Conservation (phyloP, 2,329 filamentous ascomycete species). For the Magnaporthiopsis poae region DNA sequence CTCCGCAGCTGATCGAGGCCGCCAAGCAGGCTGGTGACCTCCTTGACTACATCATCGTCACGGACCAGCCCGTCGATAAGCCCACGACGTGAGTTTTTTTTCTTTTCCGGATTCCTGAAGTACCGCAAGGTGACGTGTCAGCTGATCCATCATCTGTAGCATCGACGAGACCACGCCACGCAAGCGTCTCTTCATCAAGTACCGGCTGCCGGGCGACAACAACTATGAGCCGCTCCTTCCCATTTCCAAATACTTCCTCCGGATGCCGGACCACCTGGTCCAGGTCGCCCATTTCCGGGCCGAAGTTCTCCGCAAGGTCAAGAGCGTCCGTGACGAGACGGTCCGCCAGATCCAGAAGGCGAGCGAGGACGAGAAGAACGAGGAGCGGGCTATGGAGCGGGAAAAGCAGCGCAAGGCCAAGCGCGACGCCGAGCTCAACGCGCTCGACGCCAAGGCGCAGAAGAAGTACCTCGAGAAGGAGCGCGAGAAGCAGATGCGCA, state of each 20-base stretch:
- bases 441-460: slow-evolving; percentile 71
- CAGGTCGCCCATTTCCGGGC: slow-evolving; percentile 73
- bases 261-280: slow-evolving; percentile 74
- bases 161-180: slow-evolving; percentile 73
- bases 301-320: slow-evolving; percentile 79
- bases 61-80: slow-evolving; percentile 80
- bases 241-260: slow-evolving; percentile 72
- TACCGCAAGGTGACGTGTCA: not conserved
- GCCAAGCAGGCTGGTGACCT: slow-evolving; percentile 67
- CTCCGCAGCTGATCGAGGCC: slow-evolving; percentile 74
- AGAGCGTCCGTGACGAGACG: slow-evolving; percentile 67
- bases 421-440: slow-evolving; percentile 70
- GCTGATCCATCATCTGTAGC: slow-evolving; percentile 32
- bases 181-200: slow-evolving; percentile 78
- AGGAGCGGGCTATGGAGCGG: slow-evolving; percentile 62
- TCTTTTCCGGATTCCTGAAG: not conserved
- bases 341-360: slow-evolving; percentile 69
- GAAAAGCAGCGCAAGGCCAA: slow-evolving; percentile 79
- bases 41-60: slow-evolving; percentile 79
- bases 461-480: slow-evolving; percentile 78
- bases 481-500: slow-evolving; percentile 60
- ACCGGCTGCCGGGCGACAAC: slow-evolving; percentile 55
- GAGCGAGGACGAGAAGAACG: slow-evolving; percentile 70
- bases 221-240: slow-evolving; percentile 58
- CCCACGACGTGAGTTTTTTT: slow-evolving; percentile 59